Conservation (phyloP, 371 early-diverging fungal species). For the Mucor ambiguus region DNA sequence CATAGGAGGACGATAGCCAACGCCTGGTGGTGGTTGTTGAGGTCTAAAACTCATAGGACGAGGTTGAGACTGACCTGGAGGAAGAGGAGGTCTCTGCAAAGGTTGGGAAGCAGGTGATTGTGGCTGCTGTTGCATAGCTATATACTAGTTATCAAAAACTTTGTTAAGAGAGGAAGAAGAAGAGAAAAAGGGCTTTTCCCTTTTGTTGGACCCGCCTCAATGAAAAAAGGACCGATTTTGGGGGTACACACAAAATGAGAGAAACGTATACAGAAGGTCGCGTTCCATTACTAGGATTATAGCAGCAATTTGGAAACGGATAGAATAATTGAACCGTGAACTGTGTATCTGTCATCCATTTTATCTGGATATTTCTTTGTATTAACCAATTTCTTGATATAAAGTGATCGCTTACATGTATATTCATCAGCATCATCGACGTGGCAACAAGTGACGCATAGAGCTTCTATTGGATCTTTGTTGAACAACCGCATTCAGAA, state of each 20-base stretch:
- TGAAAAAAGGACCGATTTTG: slow-evolving; percentile 2
- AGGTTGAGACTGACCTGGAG: slow-evolving; percentile 23
- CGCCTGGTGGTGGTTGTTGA: slow-evolving; percentile 20
- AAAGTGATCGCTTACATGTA: not conserved
- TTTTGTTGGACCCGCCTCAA: not conserved
- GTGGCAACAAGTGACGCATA: slow-evolving; percentile 3
- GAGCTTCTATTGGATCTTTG: slow-evolving; percentile 5
- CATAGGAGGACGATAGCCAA: slow-evolving; percentile 26
- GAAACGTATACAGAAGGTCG: not conserved
- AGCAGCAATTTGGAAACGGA: not conserved
- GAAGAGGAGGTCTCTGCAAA: slow-evolving; percentile 21
- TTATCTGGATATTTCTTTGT: not conserved
- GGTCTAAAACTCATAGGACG: slow-evolving; percentile 25
- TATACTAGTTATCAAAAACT: not conserved
- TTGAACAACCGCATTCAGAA: not conserved
- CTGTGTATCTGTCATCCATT: too few species aligned
- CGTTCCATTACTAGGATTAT: not conserved
- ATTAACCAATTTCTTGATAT: not conserved
- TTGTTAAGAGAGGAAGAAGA: not conserved
- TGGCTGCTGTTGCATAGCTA: not conserved
- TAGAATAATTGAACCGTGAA: not conserved
- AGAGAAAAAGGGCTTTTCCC: not conserved
- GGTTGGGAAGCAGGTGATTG: slow-evolving; percentile 1
- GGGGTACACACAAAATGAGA: not conserved
- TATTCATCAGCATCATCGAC: slow-evolving; percentile 2